Percentiles rank a stretch among this genome's conserved stretches.
phyloP scores from a whole-genome alignment of 1,284 basidiomycete genomes.

The Ceratobasidium sp. region DNA sequence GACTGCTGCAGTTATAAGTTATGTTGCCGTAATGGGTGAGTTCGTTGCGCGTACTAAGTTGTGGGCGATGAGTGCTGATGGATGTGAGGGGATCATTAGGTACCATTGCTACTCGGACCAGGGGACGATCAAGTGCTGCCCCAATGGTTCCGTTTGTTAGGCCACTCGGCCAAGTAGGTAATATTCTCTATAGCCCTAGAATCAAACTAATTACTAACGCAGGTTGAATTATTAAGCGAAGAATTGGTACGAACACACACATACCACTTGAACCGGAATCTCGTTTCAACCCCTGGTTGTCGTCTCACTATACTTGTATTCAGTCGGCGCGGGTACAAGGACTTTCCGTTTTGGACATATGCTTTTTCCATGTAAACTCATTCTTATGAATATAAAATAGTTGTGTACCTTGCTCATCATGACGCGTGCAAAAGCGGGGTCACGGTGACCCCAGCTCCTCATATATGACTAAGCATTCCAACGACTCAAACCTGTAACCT shows the following conservation, averaged over 20 bases:
- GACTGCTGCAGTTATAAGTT: neutral
- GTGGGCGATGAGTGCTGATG: neutral
- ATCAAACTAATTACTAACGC: no score
- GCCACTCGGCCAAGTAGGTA: neutral
- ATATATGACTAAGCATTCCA: neutral
- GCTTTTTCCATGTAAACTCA: neutral
- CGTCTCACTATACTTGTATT: constrained; percentile 9
- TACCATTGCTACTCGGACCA: neutral
- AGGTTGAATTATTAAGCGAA: no score
- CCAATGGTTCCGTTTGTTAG: neutral
- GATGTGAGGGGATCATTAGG: neutral
- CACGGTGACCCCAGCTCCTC: no score
- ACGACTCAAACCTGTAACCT: neutral
- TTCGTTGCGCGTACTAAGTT: neutral
- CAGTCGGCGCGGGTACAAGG: neutral
- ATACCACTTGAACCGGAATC: neutral
- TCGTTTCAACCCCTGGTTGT: neutral
- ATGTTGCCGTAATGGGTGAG: neutral
- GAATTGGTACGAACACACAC: no score
- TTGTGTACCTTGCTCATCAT: neutral
- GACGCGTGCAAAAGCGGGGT: no score
- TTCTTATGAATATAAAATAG: neutral
- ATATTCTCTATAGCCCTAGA: no score
- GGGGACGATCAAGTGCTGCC: neutral
- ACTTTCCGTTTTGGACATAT: no score